These are phyloP conservation scores for Dryadomyces sulphureus DNA, from an alignment of 2,329 filamentous ascomycete genomes.

Conservation along the genomic window DNA sequence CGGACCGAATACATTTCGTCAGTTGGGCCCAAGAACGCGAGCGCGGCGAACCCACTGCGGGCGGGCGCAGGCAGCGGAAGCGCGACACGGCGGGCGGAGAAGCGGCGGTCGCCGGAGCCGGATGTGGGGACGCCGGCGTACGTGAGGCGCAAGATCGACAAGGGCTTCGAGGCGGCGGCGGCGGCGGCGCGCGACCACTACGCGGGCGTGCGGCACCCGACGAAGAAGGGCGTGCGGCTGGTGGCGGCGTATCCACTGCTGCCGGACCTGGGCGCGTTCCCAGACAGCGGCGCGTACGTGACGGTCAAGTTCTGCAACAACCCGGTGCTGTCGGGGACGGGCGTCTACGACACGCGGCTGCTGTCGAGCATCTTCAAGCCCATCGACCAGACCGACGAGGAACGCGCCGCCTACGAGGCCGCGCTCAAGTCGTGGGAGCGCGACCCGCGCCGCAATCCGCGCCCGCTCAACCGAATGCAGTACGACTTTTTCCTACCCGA, in stretches of 20 bases:
- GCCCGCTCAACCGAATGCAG: conserved; percentile 43
- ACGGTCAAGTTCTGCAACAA: conserved; percentile 55
- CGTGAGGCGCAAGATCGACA: conserved; percentile 54
- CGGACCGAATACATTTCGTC: conserved; percentile 89
- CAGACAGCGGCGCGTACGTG: conserved; percentile 54
- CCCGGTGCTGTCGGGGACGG: conserved; percentile 36
- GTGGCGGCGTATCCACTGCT: conserved; percentile 46
- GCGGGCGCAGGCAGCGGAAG: conserved; percentile 2
- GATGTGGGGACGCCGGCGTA: conserved; percentile 48
- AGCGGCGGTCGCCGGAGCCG: conserved; percentile 18
- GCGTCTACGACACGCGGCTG: conserved; percentile 45
- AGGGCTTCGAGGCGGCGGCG: conserved; percentile 41
- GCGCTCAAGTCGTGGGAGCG: conserved; percentile 38
- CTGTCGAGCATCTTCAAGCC: conserved; percentile 47
- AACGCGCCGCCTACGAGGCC: conserved; percentile 34
- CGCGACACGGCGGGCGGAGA: conserved; percentile 25
- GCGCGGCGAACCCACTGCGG: conserved; percentile 1
- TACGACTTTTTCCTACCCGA: conserved; percentile 53
- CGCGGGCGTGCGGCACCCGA: conserved; percentile 40
- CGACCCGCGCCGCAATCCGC: conserved; percentile 40
- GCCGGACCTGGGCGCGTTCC: conserved; percentile 54
- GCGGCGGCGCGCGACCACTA: conserved; percentile 40
- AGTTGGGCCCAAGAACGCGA: conserved; percentile 28
- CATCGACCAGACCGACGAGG: conserved; percentile 37
- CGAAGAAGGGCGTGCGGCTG: conserved; percentile 41